Base-by-base conservation (phyloP, 2,329 filamentous ascomycete species). In the Rhynchosporium secalis region DNA sequence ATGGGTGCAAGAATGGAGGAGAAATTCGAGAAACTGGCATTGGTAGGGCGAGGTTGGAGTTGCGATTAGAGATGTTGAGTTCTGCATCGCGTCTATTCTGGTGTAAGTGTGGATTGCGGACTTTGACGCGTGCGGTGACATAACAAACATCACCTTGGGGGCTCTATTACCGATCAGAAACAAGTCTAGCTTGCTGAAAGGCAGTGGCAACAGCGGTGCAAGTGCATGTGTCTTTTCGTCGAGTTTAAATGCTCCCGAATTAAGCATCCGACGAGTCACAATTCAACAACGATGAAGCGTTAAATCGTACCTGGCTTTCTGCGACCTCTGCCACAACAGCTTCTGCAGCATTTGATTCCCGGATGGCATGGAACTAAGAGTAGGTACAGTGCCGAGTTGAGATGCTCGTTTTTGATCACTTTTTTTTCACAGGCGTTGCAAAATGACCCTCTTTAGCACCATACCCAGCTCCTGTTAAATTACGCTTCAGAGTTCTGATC, bases 361-460 rank as follows among this genome's bases (percentile, higher is more conserved):
- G 29, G 72, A 74, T 1, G 80, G 80, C 75, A 81, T 75, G 61
- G 80, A 26, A 81, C 78, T 57, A 82, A 77, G 69, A 80, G 75
- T 61, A 83, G 66, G 66, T 81, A 83, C 52, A 10, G 9, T n/a
- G 10, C 12, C 33, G 51, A 41, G 26, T 20, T 26, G 20, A 8
- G 15, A 5, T 40, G 40, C 9, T 36, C 51, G 36, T 36, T 52
- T 15, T 52, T 54, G 51, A 40, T 54, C 4, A 36, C 51, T 6
- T 54, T 36, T 54, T 54, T 33, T 54, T 52, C 33, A 52, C 29
- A 3, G 49, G 49, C 0, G 49, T 52, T 10, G 38, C 3, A 12
- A 52, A 38, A 26, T 33, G 45, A 47, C 20, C 49, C 4, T 9
- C 31, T 10, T 38, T 52, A 4, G 7, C n/a, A 52, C 15, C 49